Conservation (phyloP, 176 grass and related monocot genomes). For the Musa schizocarpa region DNA sequence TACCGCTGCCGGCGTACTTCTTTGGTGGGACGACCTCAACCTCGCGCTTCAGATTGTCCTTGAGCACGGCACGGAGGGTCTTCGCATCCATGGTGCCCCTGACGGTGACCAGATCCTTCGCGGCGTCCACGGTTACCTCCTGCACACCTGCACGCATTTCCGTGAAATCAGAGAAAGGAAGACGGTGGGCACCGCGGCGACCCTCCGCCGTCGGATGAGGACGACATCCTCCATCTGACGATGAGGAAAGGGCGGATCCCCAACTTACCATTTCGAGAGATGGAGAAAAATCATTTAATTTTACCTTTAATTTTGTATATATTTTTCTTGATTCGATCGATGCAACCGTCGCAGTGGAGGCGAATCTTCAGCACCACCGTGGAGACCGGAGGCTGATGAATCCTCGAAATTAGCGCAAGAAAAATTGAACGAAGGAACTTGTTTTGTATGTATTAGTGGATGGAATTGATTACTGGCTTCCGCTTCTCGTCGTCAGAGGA, state of each 20-base stretch:
- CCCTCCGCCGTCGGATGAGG: too few species aligned
- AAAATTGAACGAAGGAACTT: neutral
- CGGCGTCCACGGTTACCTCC: constrained; percentile 27
- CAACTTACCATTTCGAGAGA: too few species aligned
- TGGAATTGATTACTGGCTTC: constrained; percentile 33
- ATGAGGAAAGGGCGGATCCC: too few species aligned
- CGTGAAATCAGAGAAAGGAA: neutral
- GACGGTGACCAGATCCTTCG: constrained; percentile 31
- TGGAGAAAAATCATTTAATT: neutral
- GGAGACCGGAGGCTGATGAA: constrained; percentile 22
- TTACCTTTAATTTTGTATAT: constrained; percentile 51
- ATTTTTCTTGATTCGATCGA: constrained; percentile 29
- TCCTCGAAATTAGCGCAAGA: neutral
- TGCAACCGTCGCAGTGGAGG: constrained; percentile 56
- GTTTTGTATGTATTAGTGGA: neutral
- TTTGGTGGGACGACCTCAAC: too few species aligned
- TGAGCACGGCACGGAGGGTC: constrained; percentile 25
- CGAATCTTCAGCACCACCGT: constrained; percentile 49
- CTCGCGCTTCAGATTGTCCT: constrained; percentile 24
- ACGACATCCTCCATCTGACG: too few species aligned
- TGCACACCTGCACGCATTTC: constrained; percentile 22
- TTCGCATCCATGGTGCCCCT: constrained; percentile 43
- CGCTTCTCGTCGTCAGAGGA: constrained; percentile 10
- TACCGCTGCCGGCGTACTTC: neutral
- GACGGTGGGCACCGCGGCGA: neutral